Percentiles rank a stretch among this genome's conserved stretches.
Conservation (phyloP, 176 grass and related monocot genomes). For the Oryza rufipogon region DNA sequence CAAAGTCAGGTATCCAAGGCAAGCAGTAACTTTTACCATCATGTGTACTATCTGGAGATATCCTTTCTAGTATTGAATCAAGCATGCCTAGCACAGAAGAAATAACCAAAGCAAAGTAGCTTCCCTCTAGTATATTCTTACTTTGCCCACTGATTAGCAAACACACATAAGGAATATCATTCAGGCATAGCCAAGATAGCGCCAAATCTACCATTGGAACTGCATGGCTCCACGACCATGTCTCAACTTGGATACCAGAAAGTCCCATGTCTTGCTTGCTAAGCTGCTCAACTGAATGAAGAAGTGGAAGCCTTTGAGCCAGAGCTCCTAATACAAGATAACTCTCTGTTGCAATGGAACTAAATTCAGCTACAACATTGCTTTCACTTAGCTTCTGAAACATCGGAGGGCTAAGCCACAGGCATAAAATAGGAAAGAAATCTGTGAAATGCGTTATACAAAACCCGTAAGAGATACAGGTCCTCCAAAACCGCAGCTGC, state of each 20-base stretch:
- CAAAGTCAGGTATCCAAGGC: constrained; percentile 84
- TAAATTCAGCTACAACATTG: constrained; percentile 69
- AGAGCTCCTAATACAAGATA: constrained; percentile 82
- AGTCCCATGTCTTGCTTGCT: constrained; percentile 39
- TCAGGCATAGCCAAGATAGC: constrained; percentile 65
- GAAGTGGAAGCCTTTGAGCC: constrained; percentile 71
- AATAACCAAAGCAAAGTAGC: constrained; percentile 73
- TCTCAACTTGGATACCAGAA: constrained; percentile 43
- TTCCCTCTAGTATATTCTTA: constrained; percentile 36
- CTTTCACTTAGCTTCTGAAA: constrained; percentile 68
- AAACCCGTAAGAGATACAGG: constrained; percentile 83
- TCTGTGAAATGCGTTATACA: constrained; percentile 74
- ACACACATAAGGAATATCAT: constrained; percentile 54
- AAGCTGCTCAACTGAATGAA: constrained; percentile 68
- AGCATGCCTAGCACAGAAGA: constrained; percentile 83
- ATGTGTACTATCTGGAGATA: constrained; percentile 50
- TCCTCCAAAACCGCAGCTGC: constrained; percentile 87
- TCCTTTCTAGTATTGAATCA: constrained; percentile 71
- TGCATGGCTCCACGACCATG: constrained; percentile 82
- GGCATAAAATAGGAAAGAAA: constrained; percentile 79
- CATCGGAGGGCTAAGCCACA: constrained; percentile 67
- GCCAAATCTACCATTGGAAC: constrained; percentile 83
- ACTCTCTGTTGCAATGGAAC: constrained; percentile 77
- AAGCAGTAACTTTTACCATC: constrained; percentile 45
- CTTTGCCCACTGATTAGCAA: constrained; percentile 41